Evolutionary conservation across 2,329 filamentous ascomycete genomes (phyloP).

Genomic region (Colletotrichum sojae): DNA sequence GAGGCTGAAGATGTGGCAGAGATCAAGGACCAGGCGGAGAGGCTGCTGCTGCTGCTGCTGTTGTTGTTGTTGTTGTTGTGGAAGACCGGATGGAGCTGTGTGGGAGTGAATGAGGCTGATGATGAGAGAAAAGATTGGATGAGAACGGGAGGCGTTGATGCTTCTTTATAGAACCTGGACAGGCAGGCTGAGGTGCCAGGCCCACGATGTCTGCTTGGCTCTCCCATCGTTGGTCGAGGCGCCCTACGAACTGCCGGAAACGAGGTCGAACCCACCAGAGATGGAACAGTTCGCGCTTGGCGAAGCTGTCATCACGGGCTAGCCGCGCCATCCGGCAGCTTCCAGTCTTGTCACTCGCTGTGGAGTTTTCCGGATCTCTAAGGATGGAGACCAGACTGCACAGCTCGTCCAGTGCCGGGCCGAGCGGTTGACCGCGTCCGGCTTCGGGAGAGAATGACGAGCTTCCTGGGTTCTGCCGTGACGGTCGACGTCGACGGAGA

Average conservation of each 20-base stretch:
- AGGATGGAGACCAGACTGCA: background rate
- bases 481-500: background rate
- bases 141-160: constrained; percentile 7
- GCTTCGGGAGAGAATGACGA: constrained; percentile 4
- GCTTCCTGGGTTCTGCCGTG: constrained; percentile 3
- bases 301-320: background rate
- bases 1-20: background rate
- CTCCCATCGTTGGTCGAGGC: constrained; percentile 2
- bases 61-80: background rate
- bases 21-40: background rate
- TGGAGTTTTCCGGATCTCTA: background rate
- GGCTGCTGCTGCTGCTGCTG: too few relatives aligned
- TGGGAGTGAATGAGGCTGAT: constrained; percentile 13
- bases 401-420: background rate
- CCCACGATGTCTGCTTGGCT: background rate
- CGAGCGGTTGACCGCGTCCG: background rate
- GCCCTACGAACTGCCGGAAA: constrained; percentile 19
- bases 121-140: background rate
- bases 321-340: background rate
- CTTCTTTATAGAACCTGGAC: constrained; percentile 32
- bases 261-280: background rate
- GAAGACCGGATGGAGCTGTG: background rate
- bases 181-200: background rate
- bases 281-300: background rate
- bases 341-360: background rate